Evolutionary conservation across 257 asterid genomes (phyloP).

Genomic region (Rubia yunnanensis): DNA sequence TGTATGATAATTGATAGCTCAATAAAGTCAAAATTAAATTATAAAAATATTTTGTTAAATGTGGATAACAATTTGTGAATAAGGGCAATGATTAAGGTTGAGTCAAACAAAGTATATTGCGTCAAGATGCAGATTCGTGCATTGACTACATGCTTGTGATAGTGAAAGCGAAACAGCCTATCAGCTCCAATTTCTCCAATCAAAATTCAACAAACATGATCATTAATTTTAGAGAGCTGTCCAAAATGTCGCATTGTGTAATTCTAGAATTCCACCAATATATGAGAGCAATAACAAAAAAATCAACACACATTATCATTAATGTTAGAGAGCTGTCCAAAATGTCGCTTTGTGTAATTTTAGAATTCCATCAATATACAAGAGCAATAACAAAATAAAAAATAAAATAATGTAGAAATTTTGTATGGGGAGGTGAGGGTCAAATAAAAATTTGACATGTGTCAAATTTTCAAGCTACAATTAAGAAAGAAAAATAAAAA

Average conservation of each 20-base stretch:
- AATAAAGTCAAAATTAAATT: neutral
- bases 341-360: neutral
- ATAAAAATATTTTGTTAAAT: too few relatives aligned
- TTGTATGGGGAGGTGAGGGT: too few relatives aligned
- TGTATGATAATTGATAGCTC: neutral
- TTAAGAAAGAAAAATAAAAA: too few relatives aligned
- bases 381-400: too few relatives aligned
- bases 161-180: neutral
- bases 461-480: too few relatives aligned
- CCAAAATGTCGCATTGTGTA: neutral
- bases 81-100: neutral
- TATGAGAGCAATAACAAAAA: too few relatives aligned
- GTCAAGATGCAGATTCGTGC: neutral
- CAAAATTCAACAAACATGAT: neutral
- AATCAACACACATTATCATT: neutral
- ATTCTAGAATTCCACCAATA: too few relatives aligned
- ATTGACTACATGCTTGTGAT: neutral
- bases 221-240: neutral
- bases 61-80: neutral
- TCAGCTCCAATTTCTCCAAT: neutral
- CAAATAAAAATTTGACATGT: too few relatives aligned
- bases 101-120: constrained; percentile 4
- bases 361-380: too few relatives aligned
- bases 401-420: too few relatives aligned
- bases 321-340: neutral